Evolutionary conservation across 2,329 filamentous ascomycete species (phyloP), one percentile per base, ranked within the genome.

Genomic region (Lecanicillium sp.): DNA sequence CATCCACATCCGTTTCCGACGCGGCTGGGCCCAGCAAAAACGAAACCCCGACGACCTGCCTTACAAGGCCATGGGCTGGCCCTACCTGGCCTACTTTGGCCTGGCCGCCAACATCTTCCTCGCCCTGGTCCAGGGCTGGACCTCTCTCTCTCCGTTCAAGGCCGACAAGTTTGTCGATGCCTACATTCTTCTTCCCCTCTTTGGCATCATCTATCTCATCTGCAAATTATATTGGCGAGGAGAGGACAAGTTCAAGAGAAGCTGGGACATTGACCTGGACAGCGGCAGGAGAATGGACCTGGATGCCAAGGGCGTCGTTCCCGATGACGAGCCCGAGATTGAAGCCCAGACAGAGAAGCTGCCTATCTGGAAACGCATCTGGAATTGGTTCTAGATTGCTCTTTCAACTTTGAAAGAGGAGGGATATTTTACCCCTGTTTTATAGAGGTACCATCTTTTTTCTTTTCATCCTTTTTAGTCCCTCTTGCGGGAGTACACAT

Each of bases 1-100:
- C 49, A 83, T 77, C 4, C 82, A 87, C 50, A 79, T 87, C 44
- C 78, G 81, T 17, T 86, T 87, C 57, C 78, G 82, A 25, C 57
- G 68, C 9, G 81, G 79, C 0, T 81, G 78, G 78, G 52, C 57
- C 9, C 60, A 57, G 0, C 79, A 84, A 52, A 77, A 77, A 1
- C 68, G 79, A 41, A 61, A 57, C 20, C 55, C 70, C 17, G 62
- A 65, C 13, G 69, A 73, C 35, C 59, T 81, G 10, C 77, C 77
- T 0, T 81, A 75, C 55, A 57, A 64, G 36, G 71, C 74, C 3
- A 50, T 71, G 29, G 62, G 61, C 39, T 79, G 76, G 42, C 77
- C 77, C 0, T 77, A 65, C 53, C 72, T 72, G 37, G 72, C 77
- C 0, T 81, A 75, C 51, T 74, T 79, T 43, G 77, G 74, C 1